Evolutionary conservation across 495 filamentous ascomycete species (phyloP), one percentile per base, ranked within the genome.

Genomic region (Aspergillus mulundensis): DNA sequence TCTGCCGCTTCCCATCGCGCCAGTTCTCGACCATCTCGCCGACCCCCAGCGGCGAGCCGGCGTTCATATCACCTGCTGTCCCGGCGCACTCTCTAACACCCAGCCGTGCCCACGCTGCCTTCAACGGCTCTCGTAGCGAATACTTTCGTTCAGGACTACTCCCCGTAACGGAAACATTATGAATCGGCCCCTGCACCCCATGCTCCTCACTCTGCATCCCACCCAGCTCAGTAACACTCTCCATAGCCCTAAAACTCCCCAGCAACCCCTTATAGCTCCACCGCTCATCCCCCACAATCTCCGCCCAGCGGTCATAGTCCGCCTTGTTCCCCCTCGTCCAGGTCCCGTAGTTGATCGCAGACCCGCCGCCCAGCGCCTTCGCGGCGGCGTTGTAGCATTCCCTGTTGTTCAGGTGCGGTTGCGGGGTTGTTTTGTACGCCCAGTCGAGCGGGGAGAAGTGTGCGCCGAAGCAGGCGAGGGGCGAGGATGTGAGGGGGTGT

Each of bases 231-330:
- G 11, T 10, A 36, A 36, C 12, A 15, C 47, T 66, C 59, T 72
- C 71, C 0, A 64, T 57, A 57, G 47, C 58, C 23, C 59, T 57
- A 32, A 78, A 68, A 50, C 71, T 73, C 0, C 66, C 67, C 14
- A 76, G 61, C 3, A 72, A 55, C 0, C 60, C 36, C 61, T 34
- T 41, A 41, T 73, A 75, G 30, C 60, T 66, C 70, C 71, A 76
- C 6, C 65, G 42, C 5, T 38, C 0, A 48, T 75, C 68, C 0
- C 58, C 43, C 1, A 73, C 70, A 0, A 50, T 30, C n/a, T 53
- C 42, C 18, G 59, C 72, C 70, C 68, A 75, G 19, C 58, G 56
- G 28, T 76, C 66, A 44, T 70, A 76, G 44, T 75, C 71, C n/a
- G 50, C 57, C 1, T 57, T 59, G 36, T 64, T 47, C 7, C 73